These are phyloP conservation scores for Umbelopsis ramanniana DNA, from an alignment of 192 early-diverging fungal genomes.

Conservation along the genomic window DNA sequence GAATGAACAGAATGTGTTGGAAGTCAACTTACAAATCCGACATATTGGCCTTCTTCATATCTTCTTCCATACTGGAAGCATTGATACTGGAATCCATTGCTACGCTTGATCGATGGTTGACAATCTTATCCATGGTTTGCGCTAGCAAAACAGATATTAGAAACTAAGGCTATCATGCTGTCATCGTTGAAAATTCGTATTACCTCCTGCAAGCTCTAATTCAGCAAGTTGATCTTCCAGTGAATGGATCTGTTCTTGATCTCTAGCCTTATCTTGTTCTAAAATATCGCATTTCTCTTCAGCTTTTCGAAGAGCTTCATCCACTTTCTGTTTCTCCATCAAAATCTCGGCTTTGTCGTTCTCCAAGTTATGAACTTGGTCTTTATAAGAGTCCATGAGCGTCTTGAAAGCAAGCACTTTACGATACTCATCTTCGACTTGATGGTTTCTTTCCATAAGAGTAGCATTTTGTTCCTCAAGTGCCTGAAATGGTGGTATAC, in stretches of 20 bases:
- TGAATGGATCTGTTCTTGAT: constrained; percentile 75
- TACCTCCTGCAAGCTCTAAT: constrained; percentile 70
- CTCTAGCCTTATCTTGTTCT: constrained; percentile 64
- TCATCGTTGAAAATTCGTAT: not conserved
- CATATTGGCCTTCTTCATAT: constrained; percentile 38
- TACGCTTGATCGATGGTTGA: constrained; percentile 2
- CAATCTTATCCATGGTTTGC: constrained; percentile 5
- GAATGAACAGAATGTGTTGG: not conserved
- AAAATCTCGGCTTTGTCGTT: constrained; percentile 67
- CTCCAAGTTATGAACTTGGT: constrained; percentile 80
- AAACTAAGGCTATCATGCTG: not conserved
- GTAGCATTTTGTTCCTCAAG: constrained; percentile 79
- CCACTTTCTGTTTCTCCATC: constrained; percentile 71
- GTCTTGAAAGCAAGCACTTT: constrained; percentile 79
- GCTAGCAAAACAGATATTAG: constrained; percentile 21
- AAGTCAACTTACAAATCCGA: constrained; percentile 30
- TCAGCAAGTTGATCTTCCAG: constrained; percentile 85
- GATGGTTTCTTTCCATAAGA: constrained; percentile 69
- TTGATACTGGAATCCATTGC: constrained; percentile 27
- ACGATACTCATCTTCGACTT: constrained; percentile 87
- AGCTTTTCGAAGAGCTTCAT: constrained; percentile 70
- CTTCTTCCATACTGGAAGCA: constrained; percentile 32
- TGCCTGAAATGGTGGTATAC: constrained; percentile 28
- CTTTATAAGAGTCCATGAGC: constrained; percentile 87
- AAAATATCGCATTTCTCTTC: constrained; percentile 65